Evolutionary conservation across 192 early-diverging fungal genomes (phyloP).

Genomic region (Backusella psychrophila): DNA sequence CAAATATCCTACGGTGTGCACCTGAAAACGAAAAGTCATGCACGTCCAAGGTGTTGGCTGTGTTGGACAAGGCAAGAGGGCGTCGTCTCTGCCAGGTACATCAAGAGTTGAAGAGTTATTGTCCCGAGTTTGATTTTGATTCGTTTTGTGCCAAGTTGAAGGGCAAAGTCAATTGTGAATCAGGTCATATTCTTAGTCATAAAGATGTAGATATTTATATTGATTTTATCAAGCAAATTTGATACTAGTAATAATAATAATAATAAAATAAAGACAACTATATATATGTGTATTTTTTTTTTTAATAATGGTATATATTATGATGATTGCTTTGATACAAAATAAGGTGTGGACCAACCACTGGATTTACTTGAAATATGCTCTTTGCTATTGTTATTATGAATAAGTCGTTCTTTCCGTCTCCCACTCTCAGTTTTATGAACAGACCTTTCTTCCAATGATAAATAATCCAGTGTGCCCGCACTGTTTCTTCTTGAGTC

Average conservation of each 20-base stretch:
- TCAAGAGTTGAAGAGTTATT: neutral
- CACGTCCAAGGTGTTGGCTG: neutral
- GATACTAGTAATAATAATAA: neutral
- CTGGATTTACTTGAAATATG: neutral
- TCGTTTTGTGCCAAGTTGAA: neutral
- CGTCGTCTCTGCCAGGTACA: neutral
- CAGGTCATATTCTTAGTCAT: neutral
- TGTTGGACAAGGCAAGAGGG: neutral
- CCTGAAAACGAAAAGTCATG: slow-evolving; percentile 6
- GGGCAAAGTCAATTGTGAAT: neutral
- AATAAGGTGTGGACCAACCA: neutral
- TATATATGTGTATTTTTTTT: neutral
- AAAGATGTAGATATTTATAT: slow-evolving; percentile 12
- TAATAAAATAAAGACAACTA: neutral
- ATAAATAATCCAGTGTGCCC: neutral
- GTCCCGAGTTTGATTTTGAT: slow-evolving; percentile 7
- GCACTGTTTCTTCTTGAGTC: neutral
- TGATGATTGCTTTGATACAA: neutral
- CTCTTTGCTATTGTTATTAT: neutral
- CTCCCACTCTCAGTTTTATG: slow-evolving; percentile 12
- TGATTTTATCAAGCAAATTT: neutral
- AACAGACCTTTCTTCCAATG: neutral
- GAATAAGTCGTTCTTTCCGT: neutral
- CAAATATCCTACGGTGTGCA: neutral
- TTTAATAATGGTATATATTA: neutral